phyloP scores from a whole-genome alignment of 768 basidiomycete species.

The Kwoniella sp. region DNA sequence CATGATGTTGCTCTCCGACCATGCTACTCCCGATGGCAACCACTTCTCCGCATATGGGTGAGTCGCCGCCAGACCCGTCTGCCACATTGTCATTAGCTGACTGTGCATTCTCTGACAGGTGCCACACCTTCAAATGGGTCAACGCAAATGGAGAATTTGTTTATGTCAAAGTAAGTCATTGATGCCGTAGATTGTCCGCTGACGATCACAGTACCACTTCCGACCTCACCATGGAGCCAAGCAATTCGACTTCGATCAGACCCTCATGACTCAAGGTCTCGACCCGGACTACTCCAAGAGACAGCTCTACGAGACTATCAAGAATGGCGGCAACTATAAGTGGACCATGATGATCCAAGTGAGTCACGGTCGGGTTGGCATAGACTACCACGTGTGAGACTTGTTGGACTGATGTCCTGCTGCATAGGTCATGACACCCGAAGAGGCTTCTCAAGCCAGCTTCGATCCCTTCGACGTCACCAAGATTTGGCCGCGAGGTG shows the following conservation, averaged over 20 bases:
- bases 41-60: conserved; percentile 41
- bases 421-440: conserved; percentile 50
- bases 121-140: conserved; percentile 47
- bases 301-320: conserved; percentile 51
- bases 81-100: too few relatives aligned
- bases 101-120: conserved; percentile 7
- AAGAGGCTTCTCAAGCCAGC: conserved; percentile 36
- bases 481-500: conserved; percentile 37
- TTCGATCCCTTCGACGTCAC: conserved; percentile 55
- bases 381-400: background rate
- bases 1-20: conserved; percentile 50
- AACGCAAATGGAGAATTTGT: conserved; percentile 37
- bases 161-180: conserved; percentile 45
- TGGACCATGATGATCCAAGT: conserved; percentile 49
- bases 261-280: conserved; percentile 38
- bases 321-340: conserved; percentile 39
- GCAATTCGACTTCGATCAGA: conserved; percentile 47
- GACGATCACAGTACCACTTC: conserved; percentile 43
- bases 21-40: conserved; percentile 49
- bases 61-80: too few relatives aligned
- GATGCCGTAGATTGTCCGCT: background rate
- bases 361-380: background rate
- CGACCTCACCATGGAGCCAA: conserved; percentile 33
- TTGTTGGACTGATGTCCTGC: background rate
- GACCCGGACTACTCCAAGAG: conserved; percentile 54